These are phyloP conservation scores for Lepidium didymum DNA, from an alignment of 345 rosid genomes.

Conservation along the genomic window DNA sequence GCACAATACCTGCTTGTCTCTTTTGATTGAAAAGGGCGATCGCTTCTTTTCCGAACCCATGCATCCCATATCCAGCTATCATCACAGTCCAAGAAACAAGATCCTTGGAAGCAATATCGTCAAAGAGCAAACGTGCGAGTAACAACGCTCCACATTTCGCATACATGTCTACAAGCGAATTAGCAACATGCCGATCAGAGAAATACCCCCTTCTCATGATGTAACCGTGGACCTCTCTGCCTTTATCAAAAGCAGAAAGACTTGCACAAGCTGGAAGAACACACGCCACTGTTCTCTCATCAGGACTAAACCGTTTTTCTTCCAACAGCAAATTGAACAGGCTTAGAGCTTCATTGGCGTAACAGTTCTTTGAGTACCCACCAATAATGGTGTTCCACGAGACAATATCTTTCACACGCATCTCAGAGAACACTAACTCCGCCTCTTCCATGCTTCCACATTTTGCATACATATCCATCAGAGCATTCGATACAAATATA, in stretches of 20 bases:
- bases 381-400: constrained; percentile 77
- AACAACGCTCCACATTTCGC: constrained; percentile 54
- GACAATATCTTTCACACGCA: constrained; percentile 48
- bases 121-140: constrained; percentile 49
- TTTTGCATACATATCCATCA: constrained; percentile 76
- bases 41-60: constrained; percentile 69
- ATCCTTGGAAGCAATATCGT: constrained; percentile 51
- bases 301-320: constrained; percentile 35
- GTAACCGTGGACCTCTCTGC: constrained; percentile 57
- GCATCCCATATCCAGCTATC: constrained; percentile 84
- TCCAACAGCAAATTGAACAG: constrained; percentile 39
- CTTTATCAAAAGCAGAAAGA: constrained; percentile 59
- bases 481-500: constrained; percentile 49
- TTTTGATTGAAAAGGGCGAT: constrained; percentile 41
- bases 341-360: constrained; percentile 51
- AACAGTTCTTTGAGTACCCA: constrained; percentile 55
- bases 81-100: constrained; percentile 69
- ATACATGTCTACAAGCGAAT: constrained; percentile 70
- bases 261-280: constrained; percentile 75
- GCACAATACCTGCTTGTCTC: constrained; percentile 40
- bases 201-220: constrained; percentile 41
- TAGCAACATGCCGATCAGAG: constrained; percentile 45
- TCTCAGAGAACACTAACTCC: constrained; percentile 36
- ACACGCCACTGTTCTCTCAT: constrained; percentile 52
- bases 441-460: constrained; percentile 72